A percentile compares a stretch with the other conserved stretches of the same genome.
These are phyloP conservation scores for Purshia tridentata DNA, from an alignment of 306 rosid genomes.

Conservation along the genomic window DNA sequence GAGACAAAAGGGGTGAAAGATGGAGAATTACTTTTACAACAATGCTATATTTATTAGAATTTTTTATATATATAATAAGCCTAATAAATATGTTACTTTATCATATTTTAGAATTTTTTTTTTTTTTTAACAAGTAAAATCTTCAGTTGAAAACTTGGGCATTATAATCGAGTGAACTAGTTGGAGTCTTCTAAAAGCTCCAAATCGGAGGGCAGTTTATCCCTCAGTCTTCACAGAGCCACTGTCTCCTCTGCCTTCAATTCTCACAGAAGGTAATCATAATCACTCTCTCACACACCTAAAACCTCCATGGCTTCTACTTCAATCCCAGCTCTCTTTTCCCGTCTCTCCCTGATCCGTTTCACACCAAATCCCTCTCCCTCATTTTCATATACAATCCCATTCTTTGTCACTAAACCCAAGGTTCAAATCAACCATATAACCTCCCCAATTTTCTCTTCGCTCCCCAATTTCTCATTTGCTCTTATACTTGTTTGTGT, in stretches of 20 bases:
- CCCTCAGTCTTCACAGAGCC: neutral
- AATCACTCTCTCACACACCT: neutral
- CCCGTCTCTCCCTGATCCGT: slow-evolving; percentile 43
- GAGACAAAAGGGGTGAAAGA: too few relatives aligned
- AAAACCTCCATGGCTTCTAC: slow-evolving; percentile 43
- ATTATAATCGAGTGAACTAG: too few relatives aligned
- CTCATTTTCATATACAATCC: slow-evolving; percentile 27
- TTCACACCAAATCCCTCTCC: slow-evolving; percentile 27
- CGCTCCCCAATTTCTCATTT: neutral
- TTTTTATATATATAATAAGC: too few relatives aligned
- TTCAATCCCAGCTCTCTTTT: slow-evolving; percentile 37
- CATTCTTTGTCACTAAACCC: slow-evolving; percentile 30
- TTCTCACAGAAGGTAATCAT: neutral
- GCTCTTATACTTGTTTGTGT: neutral
- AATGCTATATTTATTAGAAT: too few relatives aligned
- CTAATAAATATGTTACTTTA: too few relatives aligned
- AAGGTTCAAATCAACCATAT: slow-evolving; percentile 40
- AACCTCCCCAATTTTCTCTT: neutral
- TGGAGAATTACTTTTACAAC: too few relatives aligned
- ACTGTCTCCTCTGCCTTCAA: neutral
- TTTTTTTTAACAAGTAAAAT: too few relatives aligned
- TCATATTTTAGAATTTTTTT: too few relatives aligned
- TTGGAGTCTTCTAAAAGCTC: too few relatives aligned
- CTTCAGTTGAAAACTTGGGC: too few relatives aligned
- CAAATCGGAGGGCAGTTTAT: neutral